phyloP scores from a whole-genome alignment of 371 early-diverging fungal species.

The Apophysomyces sp. region DNA sequence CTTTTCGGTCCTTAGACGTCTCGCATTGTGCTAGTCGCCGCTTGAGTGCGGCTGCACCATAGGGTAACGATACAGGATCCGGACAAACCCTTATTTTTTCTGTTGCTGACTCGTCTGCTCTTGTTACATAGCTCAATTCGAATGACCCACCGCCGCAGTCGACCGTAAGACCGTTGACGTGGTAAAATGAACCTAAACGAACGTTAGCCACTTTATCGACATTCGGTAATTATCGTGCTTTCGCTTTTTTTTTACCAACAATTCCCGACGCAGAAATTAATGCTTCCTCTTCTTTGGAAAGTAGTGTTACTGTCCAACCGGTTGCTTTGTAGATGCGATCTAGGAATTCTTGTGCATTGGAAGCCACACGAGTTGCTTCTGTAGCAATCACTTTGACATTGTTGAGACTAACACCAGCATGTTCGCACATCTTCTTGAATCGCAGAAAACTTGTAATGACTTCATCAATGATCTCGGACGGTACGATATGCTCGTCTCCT shows the following conservation, averaged over 20 bases:
- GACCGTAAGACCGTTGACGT: slow-evolving; percentile 60
- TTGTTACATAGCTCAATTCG: slow-evolving; percentile 60
- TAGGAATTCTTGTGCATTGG: slow-evolving; percentile 53
- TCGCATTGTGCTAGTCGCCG: slow-evolving; percentile 32
- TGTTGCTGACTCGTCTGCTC: slow-evolving; percentile 8
- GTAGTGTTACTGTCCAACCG: slow-evolving; percentile 50
- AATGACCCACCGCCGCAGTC: slow-evolving; percentile 68
- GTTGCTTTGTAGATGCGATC: slow-evolving; percentile 46
- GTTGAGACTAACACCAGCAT: slow-evolving; percentile 36
- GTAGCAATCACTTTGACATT: slow-evolving; percentile 62
- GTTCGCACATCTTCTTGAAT: slow-evolving; percentile 52
- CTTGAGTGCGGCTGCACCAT: slow-evolving; percentile 60
- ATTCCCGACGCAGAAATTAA: slow-evolving; percentile 63
- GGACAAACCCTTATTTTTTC: slow-evolving; percentile 33
- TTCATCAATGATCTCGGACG: slow-evolving; percentile 49
- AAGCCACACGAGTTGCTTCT: slow-evolving; percentile 61
- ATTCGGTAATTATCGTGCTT: too few relatives aligned
- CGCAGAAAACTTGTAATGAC: slow-evolving; percentile 55
- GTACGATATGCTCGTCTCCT: slow-evolving; percentile 44
- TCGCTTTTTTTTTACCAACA: slow-evolving; percentile 31
- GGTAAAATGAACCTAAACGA: slow-evolving; percentile 50
- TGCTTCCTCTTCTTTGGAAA: slow-evolving; percentile 59
- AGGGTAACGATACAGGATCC: slow-evolving; percentile 61
- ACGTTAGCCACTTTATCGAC: too few relatives aligned
- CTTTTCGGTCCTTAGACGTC: slow-evolving; percentile 23